A percentile compares a stretch with the other conserved stretches of the same genome.
phyloP scores from a whole-genome alignment of 1,284 basidiomycete species.

The Apiotrichum domesticum region DNA sequence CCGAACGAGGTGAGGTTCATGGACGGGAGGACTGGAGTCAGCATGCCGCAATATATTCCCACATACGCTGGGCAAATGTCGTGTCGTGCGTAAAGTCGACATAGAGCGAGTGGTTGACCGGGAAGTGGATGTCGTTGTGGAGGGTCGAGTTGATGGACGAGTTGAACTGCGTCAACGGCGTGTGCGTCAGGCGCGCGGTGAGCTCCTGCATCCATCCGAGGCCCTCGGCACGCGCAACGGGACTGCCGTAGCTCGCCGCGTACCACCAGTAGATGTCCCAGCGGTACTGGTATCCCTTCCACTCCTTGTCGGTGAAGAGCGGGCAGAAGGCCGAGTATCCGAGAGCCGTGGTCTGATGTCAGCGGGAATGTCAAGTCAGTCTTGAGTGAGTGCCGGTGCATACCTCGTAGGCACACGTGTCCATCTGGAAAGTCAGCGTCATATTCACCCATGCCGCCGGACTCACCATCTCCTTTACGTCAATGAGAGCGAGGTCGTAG shows the following conservation, averaged over 20 bases:
- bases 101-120: slow-evolving; percentile 55
- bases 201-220: slow-evolving; percentile 49
- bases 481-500: slow-evolving; percentile 62
- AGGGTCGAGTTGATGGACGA: slow-evolving; percentile 57
- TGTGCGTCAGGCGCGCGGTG: slow-evolving; percentile 43
- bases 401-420: slow-evolving; percentile 28
- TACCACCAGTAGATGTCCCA: slow-evolving; percentile 49
- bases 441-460: slow-evolving; percentile 51
- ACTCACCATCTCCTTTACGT: slow-evolving; percentile 50
- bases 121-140: slow-evolving; percentile 56
- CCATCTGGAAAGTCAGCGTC: slow-evolving; percentile 2
- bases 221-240: slow-evolving; percentile 44
- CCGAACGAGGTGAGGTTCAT: slow-evolving; percentile 66
- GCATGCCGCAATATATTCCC: background rate
- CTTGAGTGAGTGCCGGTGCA: too few species aligned
- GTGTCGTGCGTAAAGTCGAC: slow-evolving; percentile 46
- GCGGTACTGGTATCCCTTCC: slow-evolving; percentile 59
- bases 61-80: slow-evolving; percentile 40
- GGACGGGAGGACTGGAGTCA: slow-evolving; percentile 52
- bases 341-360: slow-evolving; percentile 44
- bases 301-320: slow-evolving; percentile 62
- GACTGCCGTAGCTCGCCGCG: slow-evolving; percentile 41
- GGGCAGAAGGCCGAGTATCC: slow-evolving; percentile 52
- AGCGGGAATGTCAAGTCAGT: too few species aligned
- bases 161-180: slow-evolving; percentile 53